phyloP scores from a whole-genome alignment of 805 yeast genomes.

The Limtongia smithiae region DNA sequence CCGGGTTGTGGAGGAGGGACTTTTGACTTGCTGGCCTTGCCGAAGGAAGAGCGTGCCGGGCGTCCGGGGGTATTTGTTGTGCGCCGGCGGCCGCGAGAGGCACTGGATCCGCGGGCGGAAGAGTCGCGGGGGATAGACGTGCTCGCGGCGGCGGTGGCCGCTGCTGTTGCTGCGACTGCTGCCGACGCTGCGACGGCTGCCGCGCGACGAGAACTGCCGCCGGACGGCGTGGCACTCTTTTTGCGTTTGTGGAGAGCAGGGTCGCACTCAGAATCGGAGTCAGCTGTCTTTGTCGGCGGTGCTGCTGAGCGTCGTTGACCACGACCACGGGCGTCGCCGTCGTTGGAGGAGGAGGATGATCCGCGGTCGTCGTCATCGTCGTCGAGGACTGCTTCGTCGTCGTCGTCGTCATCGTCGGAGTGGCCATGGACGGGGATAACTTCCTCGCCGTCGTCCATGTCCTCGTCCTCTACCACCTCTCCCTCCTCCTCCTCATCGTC shows the following conservation, averaged over 20 bases:
- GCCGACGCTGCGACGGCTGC: too few species aligned
- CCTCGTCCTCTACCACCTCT: slow-evolving; percentile 18
- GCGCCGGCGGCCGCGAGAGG: too few species aligned
- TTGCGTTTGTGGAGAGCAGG: too few species aligned
- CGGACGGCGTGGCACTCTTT: too few species aligned
- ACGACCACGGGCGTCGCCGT: slow-evolving; percentile 18
- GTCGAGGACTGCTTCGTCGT: slow-evolving; percentile 4
- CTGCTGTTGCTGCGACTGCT: neutral
- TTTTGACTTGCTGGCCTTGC: slow-evolving; percentile 3
- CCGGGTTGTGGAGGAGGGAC: slow-evolving; percentile 13
- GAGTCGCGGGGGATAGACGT: neutral
- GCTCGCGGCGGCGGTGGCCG: neutral
- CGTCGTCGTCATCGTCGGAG: slow-evolving; percentile 4
- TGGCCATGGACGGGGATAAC: slow-evolving; percentile 3
- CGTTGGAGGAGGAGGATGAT: too few species aligned
- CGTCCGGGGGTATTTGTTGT: neutral
- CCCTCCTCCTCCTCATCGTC: slow-evolving; percentile 10
- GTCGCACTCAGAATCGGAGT: too few species aligned
- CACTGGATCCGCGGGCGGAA: neutral
- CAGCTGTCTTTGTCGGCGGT: too few species aligned
- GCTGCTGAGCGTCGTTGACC: too few species aligned
- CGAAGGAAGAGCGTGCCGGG: slow-evolving; percentile 1
- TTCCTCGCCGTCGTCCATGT: slow-evolving; percentile 8
- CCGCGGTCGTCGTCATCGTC: slow-evolving; percentile 13
- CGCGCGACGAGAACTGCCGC: too few species aligned